phyloP scores from a whole-genome alignment of 169 alveolate species.

The Eimeria necatrix region DNA sequence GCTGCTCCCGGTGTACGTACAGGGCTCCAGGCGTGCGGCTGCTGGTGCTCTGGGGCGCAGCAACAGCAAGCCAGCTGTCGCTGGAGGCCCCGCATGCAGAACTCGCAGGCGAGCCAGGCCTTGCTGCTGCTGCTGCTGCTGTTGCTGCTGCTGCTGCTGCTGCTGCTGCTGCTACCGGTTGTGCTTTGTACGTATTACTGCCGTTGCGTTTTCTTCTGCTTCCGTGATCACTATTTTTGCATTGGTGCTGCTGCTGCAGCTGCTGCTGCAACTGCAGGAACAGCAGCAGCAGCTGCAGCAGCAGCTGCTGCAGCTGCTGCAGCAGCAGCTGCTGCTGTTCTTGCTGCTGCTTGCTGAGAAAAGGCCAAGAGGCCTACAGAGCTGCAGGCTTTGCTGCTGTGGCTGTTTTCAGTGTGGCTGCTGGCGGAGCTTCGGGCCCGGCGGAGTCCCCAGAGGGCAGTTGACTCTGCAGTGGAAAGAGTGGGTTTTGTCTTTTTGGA shows the following conservation, averaged over 20 bases:
- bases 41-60: not conserved
- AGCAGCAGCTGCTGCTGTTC: not conserved
- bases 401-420: not conserved
- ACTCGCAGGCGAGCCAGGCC: not conserved
- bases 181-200: too few species aligned
- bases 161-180: constrained; percentile 21
- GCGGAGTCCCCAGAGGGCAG: not conserved
- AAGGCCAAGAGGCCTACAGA: too few species aligned
- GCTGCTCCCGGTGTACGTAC: not conserved
- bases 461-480: not conserved
- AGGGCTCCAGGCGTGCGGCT: constrained; percentile 25
- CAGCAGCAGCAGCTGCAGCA: constrained; percentile 22
- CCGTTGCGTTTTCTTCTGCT: too few species aligned
- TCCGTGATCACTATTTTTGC: too few species aligned
- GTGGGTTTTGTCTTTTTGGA: not conserved
- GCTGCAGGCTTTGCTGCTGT: too few species aligned
- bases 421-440: constrained; percentile 14
- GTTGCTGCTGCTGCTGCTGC: not conserved
- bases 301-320: not conserved
- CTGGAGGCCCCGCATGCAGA: constrained; percentile 22
- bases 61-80: not conserved
- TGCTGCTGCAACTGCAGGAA: too few species aligned
- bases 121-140: constrained; percentile 41
- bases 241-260: too few species aligned
- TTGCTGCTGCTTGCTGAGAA: not conserved